A percentile compares a stretch with the other conserved stretches of the same genome.
These are phyloP conservation scores for Tolypocladium capitatum DNA, from an alignment of 2,329 filamentous ascomycete genomes.

Conservation along the genomic window DNA sequence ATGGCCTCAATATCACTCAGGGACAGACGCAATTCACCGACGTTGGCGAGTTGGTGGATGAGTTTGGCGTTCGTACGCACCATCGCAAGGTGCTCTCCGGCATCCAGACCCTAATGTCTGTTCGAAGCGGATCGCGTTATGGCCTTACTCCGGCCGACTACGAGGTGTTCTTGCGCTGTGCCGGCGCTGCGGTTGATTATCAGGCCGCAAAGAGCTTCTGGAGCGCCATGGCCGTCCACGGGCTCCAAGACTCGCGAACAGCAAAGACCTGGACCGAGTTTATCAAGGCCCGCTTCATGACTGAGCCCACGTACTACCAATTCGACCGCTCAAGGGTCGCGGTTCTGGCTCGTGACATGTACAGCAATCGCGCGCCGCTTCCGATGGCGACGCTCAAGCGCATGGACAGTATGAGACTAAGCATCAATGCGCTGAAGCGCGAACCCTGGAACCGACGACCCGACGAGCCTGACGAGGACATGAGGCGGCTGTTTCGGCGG, in stretches of 20 bases:
- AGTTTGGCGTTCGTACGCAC: slow-evolving; percentile 29
- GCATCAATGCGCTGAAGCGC: slow-evolving; percentile 12
- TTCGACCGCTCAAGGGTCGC: slow-evolving; percentile 27
- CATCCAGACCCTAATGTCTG: slow-evolving; percentile 19
- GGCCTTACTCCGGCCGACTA: slow-evolving; percentile 27
- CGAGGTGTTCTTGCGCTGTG: slow-evolving; percentile 29
- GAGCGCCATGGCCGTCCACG: slow-evolving; percentile 14
- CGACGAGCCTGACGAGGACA: slow-evolving; percentile 11
- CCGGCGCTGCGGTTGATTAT: slow-evolving; percentile 29
- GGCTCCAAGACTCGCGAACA: slow-evolving; percentile 16
- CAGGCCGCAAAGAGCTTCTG: slow-evolving; percentile 21
- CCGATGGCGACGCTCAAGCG: slow-evolving; percentile 8
- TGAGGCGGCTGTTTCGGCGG: slow-evolving; percentile 13
- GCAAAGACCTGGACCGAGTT: slow-evolving; percentile 29
- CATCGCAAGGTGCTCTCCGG: slow-evolving; percentile 23
- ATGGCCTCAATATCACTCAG: slow-evolving; percentile 23
- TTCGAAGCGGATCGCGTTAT: slow-evolving; percentile 15
- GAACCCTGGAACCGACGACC: slow-evolving; percentile 18
- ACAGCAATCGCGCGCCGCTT: slow-evolving; percentile 9
- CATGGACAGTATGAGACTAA: slow-evolving; percentile 18
- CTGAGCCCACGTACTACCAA: slow-evolving; percentile 31
- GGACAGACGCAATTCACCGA: slow-evolving; percentile 28
- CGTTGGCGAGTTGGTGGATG: slow-evolving; percentile 23
- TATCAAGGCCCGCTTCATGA: slow-evolving; percentile 32
- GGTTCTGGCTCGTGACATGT: slow-evolving; percentile 25